phyloP scores from a whole-genome alignment of 371 early-diverging fungal species.

The Apophysomyces ossiformis region DNA sequence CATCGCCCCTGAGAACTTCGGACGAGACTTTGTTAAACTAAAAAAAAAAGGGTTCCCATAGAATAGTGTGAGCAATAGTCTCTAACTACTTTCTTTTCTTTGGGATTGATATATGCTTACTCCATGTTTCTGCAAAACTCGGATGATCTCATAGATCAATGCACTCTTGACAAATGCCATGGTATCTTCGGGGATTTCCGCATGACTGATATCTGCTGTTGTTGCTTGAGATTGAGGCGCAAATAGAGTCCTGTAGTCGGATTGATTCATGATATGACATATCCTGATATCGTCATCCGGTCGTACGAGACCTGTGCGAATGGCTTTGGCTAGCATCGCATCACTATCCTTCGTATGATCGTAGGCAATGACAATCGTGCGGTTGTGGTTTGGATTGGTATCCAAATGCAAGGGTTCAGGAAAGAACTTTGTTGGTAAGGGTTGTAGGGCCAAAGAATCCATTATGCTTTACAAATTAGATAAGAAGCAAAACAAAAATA shows the following conservation, averaged over 20 bases:
- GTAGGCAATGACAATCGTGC: constrained; percentile 31
- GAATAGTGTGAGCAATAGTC: too few species aligned
- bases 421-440: constrained; percentile 7
- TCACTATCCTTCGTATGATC: constrained; percentile 41
- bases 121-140: constrained; percentile 23
- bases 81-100: neutral
- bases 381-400: neutral
- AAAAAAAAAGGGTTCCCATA: neutral
- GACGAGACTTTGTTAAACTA: constrained; percentile 38
- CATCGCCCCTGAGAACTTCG: constrained; percentile 40
- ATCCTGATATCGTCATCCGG: constrained; percentile 34
- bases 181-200: neutral
- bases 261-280: constrained; percentile 31
- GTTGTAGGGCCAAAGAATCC: neutral
- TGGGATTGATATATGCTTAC: constrained; percentile 21
- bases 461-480: neutral
- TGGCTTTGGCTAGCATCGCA: constrained; percentile 37
- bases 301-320: constrained; percentile 22
- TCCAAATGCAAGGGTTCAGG: neutral
- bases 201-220: neutral
- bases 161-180: constrained; percentile 18
- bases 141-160: constrained; percentile 26
- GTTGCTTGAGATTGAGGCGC: constrained; percentile 14
- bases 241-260: constrained; percentile 24
- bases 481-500: neutral